Evolutionary conservation across 345 rosid species (phyloP).

Genomic region (Gossypium rotundifolium): DNA sequence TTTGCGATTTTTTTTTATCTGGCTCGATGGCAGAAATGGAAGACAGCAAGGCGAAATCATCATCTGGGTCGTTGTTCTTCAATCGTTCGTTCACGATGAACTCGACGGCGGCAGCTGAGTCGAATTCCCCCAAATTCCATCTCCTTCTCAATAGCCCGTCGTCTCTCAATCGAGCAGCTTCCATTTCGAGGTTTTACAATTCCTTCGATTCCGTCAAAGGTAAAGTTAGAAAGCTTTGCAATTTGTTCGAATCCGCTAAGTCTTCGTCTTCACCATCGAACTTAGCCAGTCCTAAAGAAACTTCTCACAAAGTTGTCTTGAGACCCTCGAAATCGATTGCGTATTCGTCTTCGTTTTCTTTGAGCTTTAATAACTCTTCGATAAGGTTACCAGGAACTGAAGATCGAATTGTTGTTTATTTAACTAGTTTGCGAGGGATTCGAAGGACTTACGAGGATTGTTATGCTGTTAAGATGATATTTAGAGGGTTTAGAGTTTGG

Average conservation of each 20-base stretch:
- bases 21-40: constrained; percentile 45
- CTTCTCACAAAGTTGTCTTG: background rate
- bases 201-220: constrained; percentile 58
- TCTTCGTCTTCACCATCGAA: constrained; percentile 23
- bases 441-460: constrained; percentile 92
- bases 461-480: constrained; percentile 75
- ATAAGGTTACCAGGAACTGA: constrained; percentile 68
- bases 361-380: constrained; percentile 27
- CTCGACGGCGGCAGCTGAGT: constrained; percentile 21
- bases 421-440: constrained; percentile 82
- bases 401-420: constrained; percentile 81
- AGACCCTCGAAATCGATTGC: constrained; percentile 18
- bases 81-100: constrained; percentile 53
- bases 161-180: constrained; percentile 48
- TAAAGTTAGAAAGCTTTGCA: constrained; percentile 62
- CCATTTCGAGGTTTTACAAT: constrained; percentile 45
- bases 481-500: constrained; percentile 88
- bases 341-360: constrained; percentile 18
- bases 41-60: constrained; percentile 22
- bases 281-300: constrained; percentile 12
- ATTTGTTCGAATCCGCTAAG: constrained; percentile 45
- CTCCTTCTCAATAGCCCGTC: constrained; percentile 31
- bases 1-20: constrained; percentile 14
- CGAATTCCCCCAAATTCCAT: constrained; percentile 26
- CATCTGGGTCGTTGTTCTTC: constrained; percentile 22